A percentile compares a stretch with the other conserved stretches of the same genome.
Evolutionary conservation across 2,329 filamentous ascomycete species (phyloP).

Genomic region (Fusarium kyushuense): DNA sequence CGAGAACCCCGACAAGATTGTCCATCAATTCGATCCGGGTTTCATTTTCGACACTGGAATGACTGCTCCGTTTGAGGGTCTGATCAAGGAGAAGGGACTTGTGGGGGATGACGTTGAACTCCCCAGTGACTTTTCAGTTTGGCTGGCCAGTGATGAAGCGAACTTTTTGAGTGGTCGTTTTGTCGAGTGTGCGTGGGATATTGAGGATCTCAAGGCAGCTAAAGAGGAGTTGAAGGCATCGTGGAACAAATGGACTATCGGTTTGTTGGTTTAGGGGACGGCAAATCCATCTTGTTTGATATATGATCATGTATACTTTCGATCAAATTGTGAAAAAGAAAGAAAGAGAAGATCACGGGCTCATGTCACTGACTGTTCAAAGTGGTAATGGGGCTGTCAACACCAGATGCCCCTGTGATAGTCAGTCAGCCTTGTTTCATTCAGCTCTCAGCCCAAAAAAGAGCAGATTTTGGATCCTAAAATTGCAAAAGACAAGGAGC

Average conservation of each 20-base stretch:
- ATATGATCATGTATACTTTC: too few species aligned
- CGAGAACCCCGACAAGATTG: slow-evolving; percentile 55
- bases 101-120: slow-evolving; percentile 48
- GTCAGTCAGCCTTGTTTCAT: too few species aligned
- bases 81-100: slow-evolving; percentile 26
- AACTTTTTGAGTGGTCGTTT: slow-evolving; percentile 60
- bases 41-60: slow-evolving; percentile 51
- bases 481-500: too few species aligned
- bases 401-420: too few species aligned
- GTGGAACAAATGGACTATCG: slow-evolving; percentile 38
- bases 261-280: slow-evolving; percentile 13
- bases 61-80: slow-evolving; percentile 20
- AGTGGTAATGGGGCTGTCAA: too few species aligned
- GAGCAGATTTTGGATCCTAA: too few species aligned
- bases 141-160: slow-evolving; percentile 60
- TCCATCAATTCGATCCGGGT: slow-evolving; percentile 60
- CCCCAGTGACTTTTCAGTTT: slow-evolving; percentile 58
- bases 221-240: slow-evolving; percentile 51
- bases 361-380: too few species aligned
- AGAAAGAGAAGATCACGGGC: too few species aligned
- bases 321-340: too few species aligned
- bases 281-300: too few species aligned
- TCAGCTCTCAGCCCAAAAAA: too few species aligned
- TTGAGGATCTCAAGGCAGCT: slow-evolving; percentile 59
- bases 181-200: slow-evolving; percentile 64